phyloP scores from a whole-genome alignment of 2,329 filamentous ascomycete genomes.

The Exophiala lecanii-corni region DNA sequence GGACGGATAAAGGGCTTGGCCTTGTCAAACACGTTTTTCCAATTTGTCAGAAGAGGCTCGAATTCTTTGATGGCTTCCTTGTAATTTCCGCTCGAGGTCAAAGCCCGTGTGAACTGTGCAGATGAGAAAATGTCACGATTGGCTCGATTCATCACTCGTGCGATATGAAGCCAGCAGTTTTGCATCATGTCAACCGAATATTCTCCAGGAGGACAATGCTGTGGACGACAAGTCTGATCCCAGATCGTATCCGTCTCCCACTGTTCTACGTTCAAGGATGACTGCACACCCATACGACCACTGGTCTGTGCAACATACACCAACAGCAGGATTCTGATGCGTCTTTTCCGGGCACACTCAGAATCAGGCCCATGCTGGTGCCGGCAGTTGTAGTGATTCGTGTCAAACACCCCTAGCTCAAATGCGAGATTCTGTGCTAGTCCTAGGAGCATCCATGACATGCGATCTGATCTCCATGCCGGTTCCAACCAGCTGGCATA shows the following conservation, averaged over 20 bases:
- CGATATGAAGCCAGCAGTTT: constrained; percentile 92
- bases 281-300: constrained; percentile 84
- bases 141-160: constrained; percentile 83
- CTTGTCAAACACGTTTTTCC: constrained; percentile 78
- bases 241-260: constrained; percentile 19
- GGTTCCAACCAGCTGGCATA: constrained; percentile 95
- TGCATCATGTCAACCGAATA: constrained; percentile 54
- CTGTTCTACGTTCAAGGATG: constrained; percentile 68
- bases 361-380: constrained; percentile 45
- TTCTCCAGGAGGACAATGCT: constrained; percentile 24
- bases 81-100: constrained; percentile 84
- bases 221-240: constrained; percentile 22
- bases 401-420: constrained; percentile 92
- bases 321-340: constrained; percentile 79
- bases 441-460: constrained; percentile 58
- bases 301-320: constrained; percentile 94
- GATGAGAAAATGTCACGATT: constrained; percentile 87
- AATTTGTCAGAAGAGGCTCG: constrained; percentile 69
- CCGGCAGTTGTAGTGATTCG: constrained; percentile 51
- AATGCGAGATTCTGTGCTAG: constrained; percentile 50
- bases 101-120: constrained; percentile 77
- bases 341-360: constrained; percentile 73
- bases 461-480: constrained; percentile 69
- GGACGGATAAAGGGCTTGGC: constrained; percentile 41
- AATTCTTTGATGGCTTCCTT: constrained; percentile 76